Evolutionary conservation across 805 yeast genomes (phyloP).

Genomic region (Schwanniomyces yamadae): DNA sequence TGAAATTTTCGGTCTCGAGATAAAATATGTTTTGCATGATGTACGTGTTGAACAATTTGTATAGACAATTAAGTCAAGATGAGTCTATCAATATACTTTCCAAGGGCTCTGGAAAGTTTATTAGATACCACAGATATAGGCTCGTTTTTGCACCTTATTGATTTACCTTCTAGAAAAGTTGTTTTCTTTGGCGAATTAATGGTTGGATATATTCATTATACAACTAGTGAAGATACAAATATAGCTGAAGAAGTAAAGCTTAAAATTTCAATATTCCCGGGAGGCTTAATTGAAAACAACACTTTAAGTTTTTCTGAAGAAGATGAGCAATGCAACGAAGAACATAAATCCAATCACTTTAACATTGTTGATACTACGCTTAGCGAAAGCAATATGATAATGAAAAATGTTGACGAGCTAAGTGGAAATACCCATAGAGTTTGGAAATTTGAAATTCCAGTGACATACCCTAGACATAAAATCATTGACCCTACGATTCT

Average conservation of each 20-base stretch:
- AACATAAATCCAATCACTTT: slow-evolving; percentile 3
- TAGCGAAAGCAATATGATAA: slow-evolving; percentile 9
- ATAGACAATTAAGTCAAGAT: no score
- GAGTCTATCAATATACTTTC: slow-evolving; percentile 9
- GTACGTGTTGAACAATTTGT: no score
- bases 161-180: slow-evolving; percentile 11
- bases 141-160: slow-evolving; percentile 1
- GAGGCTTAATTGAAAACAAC: slow-evolving; percentile 15
- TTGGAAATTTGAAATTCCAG: slow-evolving; percentile 31
- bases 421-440: slow-evolving; percentile 13
- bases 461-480: slow-evolving; percentile 32
- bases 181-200: slow-evolving; percentile 33
- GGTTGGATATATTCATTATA: slow-evolving; percentile 25
- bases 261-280: slow-evolving; percentile 20
- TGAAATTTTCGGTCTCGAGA: no score
- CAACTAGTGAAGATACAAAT: slow-evolving; percentile 7
- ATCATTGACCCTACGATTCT: slow-evolving; percentile 24
- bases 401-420: slow-evolving; percentile 5
- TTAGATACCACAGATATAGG: neutral
- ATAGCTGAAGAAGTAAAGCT: slow-evolving; percentile 12
- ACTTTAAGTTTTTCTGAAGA: no score
- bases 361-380: slow-evolving; percentile 5
- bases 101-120: slow-evolving; percentile 4
- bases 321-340: neutral
- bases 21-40: no score